phyloP scores from a whole-genome alignment of 495 filamentous ascomycete genomes.

The Talaromyces liani region DNA sequence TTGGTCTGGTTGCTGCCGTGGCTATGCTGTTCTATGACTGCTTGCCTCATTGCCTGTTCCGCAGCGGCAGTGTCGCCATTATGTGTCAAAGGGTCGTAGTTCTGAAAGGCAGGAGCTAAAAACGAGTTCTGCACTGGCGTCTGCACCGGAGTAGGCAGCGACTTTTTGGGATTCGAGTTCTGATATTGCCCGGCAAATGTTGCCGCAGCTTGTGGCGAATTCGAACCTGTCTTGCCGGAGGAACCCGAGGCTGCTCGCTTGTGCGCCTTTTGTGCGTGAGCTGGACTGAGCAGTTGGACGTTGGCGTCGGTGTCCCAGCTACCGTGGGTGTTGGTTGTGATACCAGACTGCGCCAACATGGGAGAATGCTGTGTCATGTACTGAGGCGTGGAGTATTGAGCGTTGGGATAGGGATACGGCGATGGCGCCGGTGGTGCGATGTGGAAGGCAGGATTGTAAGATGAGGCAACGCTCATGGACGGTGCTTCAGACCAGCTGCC shows the following conservation, averaged over 20 bases:
- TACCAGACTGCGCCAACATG: conserved; percentile 37
- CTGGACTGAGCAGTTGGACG: conserved; percentile 33
- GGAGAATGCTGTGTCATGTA: conserved; percentile 20
- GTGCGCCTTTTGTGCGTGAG: conserved; percentile 26
- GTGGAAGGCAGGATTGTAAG: conserved; percentile 37
- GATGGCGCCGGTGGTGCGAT: conserved; percentile 24
- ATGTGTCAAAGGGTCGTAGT: conserved; percentile 33
- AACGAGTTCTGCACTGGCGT: conserved; percentile 39
- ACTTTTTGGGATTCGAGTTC: conserved; percentile 25
- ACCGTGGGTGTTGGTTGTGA: conserved; percentile 25
- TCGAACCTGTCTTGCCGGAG: conserved; percentile 22
- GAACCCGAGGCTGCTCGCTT: conserved; percentile 23
- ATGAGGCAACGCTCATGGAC: conserved; percentile 40
- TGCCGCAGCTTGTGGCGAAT: conserved; percentile 24
- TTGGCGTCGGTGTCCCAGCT: conserved; percentile 28
- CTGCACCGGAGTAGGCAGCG: conserved; percentile 40
- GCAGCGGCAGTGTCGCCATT: conserved; percentile 36
- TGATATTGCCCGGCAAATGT: conserved; percentile 26
- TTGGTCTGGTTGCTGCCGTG: conserved; percentile 24
- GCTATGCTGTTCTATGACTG: conserved; percentile 46
- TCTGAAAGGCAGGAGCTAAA: conserved; percentile 38
- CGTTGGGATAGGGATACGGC: conserved; percentile 16
- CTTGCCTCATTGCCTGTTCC: conserved; percentile 48
- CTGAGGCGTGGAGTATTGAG: conserved; percentile 17
- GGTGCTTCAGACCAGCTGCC: conserved; percentile 31